phyloP scores from a whole-genome alignment of 2,329 filamentous ascomycete species.

The Nemania serpens region DNA sequence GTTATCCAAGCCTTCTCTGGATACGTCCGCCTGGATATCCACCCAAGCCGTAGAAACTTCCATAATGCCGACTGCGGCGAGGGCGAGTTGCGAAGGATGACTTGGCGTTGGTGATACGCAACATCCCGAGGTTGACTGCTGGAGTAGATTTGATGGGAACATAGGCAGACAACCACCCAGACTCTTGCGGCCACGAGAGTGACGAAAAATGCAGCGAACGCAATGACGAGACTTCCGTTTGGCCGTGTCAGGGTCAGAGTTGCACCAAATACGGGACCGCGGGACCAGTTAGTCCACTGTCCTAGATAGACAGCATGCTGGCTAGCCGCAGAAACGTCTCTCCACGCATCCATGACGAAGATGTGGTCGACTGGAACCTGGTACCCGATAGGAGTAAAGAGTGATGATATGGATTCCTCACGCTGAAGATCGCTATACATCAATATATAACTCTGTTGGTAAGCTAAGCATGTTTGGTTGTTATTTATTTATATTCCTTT shows the following conservation, averaged over 20 bases:
- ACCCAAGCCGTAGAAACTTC: neutral
- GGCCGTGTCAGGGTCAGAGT: neutral
- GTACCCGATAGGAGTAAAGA: no score
- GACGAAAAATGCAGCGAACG: conserved; percentile 9
- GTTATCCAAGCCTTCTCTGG: neutral
- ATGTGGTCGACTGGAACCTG: no score
- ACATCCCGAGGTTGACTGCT: neutral
- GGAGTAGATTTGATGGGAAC: neutral
- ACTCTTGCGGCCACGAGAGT: neutral
- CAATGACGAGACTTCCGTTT: conserved; percentile 12
- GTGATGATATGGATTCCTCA: no score
- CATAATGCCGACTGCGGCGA: neutral
- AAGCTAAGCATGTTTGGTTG: no score
- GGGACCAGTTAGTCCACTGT: conserved; percentile 15
- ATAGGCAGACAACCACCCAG: neutral
- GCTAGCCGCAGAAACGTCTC: no score
- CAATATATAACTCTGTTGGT: no score
- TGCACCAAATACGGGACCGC: neutral
- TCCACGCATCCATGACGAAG: no score
- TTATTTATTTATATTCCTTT: no score
- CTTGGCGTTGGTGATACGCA: conserved; percentile 11
- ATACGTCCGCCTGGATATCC: no score
- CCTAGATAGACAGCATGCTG: no score
- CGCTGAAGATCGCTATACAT: no score
- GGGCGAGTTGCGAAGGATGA: conserved; percentile 10